These are phyloP conservation scores for Penicillium roqueforti DNA, from an alignment of 495 filamentous ascomycete genomes.

Conservation along the genomic window DNA sequence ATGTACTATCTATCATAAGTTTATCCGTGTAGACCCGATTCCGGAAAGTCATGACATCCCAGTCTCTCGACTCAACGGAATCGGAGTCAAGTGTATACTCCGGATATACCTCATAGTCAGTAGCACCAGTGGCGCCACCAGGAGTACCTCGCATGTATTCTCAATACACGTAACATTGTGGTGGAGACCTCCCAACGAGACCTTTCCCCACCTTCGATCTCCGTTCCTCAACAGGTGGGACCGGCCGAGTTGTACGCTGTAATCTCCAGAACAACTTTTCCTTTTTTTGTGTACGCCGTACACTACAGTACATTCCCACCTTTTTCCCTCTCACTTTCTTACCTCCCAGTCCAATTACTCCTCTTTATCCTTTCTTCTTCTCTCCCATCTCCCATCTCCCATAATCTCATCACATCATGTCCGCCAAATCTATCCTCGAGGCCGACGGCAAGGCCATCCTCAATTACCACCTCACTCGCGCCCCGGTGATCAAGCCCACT, in stretches of 20 bases:
- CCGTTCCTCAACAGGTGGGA: constrained; percentile 26
- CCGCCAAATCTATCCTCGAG: constrained; percentile 96
- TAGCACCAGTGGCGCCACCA: not conserved
- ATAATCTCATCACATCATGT: constrained; percentile 59
- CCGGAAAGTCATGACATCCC: too few species aligned
- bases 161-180: too few species aligned
- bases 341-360: constrained; percentile 15
- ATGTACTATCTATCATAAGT: too few species aligned
- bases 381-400: constrained; percentile 13
- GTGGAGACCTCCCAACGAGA: too few species aligned
- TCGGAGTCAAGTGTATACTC: too few species aligned
- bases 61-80: too few species aligned
- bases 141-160: too few species aligned
- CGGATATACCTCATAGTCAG: not conserved
- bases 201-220: too few species aligned
- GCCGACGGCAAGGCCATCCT: constrained; percentile 99
- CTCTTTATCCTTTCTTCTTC: constrained; percentile 13
- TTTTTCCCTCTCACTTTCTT: constrained; percentile 13
- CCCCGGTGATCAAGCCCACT: constrained; percentile 95
- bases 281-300: constrained; percentile 24
- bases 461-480: constrained; percentile 99
- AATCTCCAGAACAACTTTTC: constrained; percentile 32
- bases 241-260: constrained; percentile 34
- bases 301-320: constrained; percentile 17
- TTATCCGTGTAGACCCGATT: too few species aligned